Percentiles rank a stretch among this genome's conserved stretches.
These are phyloP conservation scores for Aurifilum marmelostoma DNA, from an alignment of 2,329 filamentous ascomycete genomes.

Conservation along the genomic window DNA sequence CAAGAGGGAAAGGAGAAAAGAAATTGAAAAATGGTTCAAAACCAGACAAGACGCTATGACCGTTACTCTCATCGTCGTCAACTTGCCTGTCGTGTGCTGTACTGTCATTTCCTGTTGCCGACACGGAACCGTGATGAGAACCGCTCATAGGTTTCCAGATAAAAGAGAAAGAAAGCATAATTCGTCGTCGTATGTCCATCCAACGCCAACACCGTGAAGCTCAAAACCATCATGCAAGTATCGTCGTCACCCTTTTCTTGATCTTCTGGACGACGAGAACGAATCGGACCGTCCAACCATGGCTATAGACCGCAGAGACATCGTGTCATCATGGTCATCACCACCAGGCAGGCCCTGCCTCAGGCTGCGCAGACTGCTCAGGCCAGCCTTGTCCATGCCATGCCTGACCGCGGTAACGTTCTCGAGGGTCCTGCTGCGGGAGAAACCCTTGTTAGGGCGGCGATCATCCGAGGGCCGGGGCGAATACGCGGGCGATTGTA, in stretches of 20 bases:
- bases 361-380: slow-evolving; percentile 24
- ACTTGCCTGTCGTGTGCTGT: not conserved
- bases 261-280: slow-evolving; percentile 19
- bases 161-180: not conserved
- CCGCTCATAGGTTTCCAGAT: not conserved
- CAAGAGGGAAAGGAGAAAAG: not conserved
- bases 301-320: slow-evolving; percentile 26
- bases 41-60: not conserved
- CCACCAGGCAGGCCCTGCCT: slow-evolving; percentile 21
- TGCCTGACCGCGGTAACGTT: slow-evolving; percentile 19
- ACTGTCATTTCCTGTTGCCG: not conserved
- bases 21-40: not conserved
- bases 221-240: not conserved
- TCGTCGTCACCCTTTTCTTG: slow-evolving; percentile 14
- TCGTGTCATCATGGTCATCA: slow-evolving; percentile 25
- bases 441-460: slow-evolving; percentile 9
- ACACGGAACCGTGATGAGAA: not conserved
- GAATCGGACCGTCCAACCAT: slow-evolving; percentile 27
- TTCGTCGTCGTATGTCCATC: not conserved
- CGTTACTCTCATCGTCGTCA: not conserved
- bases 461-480: slow-evolving; percentile 14
- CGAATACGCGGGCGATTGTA: slow-evolving; percentile 2
- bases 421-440: slow-evolving; percentile 16
- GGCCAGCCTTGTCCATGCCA: slow-evolving; percentile 28
- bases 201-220: not conserved